Conservation (phyloP, 2,329 filamentous ascomycete genomes). For the Paramyrothecium roridum region DNA sequence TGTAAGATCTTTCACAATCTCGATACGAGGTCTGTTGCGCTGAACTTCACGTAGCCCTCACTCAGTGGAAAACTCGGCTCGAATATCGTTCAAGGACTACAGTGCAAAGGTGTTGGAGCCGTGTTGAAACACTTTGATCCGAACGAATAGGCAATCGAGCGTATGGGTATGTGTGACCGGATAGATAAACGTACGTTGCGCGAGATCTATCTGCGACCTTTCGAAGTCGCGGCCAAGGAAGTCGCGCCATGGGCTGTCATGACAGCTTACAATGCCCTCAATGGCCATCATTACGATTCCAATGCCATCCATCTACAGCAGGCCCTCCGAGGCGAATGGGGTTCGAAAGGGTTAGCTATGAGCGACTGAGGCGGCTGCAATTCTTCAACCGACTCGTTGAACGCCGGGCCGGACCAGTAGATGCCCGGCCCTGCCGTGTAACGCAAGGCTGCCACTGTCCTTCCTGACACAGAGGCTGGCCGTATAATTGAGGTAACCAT, state of each 20-base stretch:
- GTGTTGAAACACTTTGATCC: conserved; percentile 15
- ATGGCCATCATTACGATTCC: conserved; percentile 21
- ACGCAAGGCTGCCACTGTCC: background rate
- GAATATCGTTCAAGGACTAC: background rate
- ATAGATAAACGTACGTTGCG: background rate
- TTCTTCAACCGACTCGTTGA: background rate
- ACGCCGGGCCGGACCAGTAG: background rate
- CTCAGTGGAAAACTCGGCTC: background rate
- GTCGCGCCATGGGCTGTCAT: conserved; percentile 21
- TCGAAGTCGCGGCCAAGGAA: background rate
- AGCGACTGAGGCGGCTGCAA: background rate
- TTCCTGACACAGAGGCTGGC: background rate
- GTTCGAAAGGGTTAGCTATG: background rate
- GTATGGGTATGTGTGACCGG: background rate
- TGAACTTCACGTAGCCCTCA: too few relatives aligned
- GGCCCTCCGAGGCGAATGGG: background rate
- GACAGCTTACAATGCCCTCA: conserved; percentile 39
- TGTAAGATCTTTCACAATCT: too few relatives aligned
- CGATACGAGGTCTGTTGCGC: too few relatives aligned
- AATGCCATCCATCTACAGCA: background rate
- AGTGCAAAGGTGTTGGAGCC: conserved; percentile 25
- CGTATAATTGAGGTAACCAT: background rate
- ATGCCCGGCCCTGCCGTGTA: background rate
- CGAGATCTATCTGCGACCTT: background rate
- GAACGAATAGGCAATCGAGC: background rate